Evolutionary conservation across 2,329 filamentous ascomycete genomes (phyloP), one percentile per base, ranked within the genome.

Genomic region (Aspergillus niger): DNA sequence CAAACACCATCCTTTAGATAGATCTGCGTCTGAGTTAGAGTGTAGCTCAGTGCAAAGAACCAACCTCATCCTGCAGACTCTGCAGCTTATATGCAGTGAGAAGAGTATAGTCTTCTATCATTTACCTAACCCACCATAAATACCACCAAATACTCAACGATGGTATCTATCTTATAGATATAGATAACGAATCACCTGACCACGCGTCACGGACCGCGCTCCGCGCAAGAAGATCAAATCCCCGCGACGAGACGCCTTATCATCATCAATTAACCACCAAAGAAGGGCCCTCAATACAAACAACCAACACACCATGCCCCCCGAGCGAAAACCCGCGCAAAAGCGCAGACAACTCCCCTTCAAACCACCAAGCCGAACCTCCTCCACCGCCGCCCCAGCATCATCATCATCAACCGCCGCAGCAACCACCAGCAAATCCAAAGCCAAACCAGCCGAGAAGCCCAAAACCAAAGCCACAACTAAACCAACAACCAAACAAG

Each of bases 271-370:
- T 17, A 4, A 39, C 30, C 3, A 57, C 15, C 38, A 47, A 36
- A 55, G 15, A 24, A 59, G 7, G 28, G 11, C 3, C 3, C 6
- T 7, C 2, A 3, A 32, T 22, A n/a, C 8, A 22, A 7, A 43
- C 26, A 36, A 43, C 24, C 43, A 11, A 39, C 38, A 55, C 24
- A 67, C 15, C 44, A 75, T 72, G 68, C 66, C 72, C 7, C 65
- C 67, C 5, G 72, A 76, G 64, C 69, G 65, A 50, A 72, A 68
- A 61, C 61, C 66, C 5, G 58, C 70, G 2, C 67, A 73, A 24
- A 80, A 79, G 62, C 72, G 76, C 51, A 70, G 73, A 55, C 71
- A 68, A 13, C 75, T 78, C 17, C 76, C 78, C n/a, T 81, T 81
- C 70, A 80, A 80, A 3, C 77, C 78, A 39, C 79, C 79, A 2